These are phyloP conservation scores for Solanum bukasovii DNA, from an alignment of 257 asterid genomes.

Conservation along the genomic window DNA sequence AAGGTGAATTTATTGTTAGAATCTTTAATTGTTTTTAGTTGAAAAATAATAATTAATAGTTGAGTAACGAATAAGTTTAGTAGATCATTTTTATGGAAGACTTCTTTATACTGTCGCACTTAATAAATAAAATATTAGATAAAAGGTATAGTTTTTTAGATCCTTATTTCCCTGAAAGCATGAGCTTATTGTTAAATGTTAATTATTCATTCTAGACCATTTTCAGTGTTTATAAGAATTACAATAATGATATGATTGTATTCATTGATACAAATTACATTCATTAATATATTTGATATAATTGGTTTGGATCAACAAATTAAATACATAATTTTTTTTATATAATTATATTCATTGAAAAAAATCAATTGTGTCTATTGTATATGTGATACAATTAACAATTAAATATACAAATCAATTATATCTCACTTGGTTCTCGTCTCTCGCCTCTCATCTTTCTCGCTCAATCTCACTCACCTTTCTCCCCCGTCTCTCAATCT, in stretches of 20 bases:
- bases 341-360: no score
- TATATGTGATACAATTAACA: background rate
- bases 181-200: background rate
- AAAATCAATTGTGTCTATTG: no score
- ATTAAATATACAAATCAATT: no score
- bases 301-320: no score
- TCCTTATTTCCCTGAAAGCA: background rate
- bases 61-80: background rate
- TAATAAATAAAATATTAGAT: background rate
- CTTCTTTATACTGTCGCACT: background rate
- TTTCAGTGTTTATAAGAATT: background rate
- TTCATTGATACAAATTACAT: no score
- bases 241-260: background rate
- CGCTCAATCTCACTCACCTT: background rate
- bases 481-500: background rate
- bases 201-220: background rate
- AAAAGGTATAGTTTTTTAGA: background rate
- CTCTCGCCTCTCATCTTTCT: background rate
- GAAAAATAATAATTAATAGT: background rate
- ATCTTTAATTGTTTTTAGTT: background rate
- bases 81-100: background rate
- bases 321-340: no score
- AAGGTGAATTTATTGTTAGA: background rate
- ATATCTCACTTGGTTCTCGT: background rate
- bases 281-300: no score